phyloP scores from a whole-genome alignment of 345 rosid genomes.

The Populus pruinosa region DNA sequence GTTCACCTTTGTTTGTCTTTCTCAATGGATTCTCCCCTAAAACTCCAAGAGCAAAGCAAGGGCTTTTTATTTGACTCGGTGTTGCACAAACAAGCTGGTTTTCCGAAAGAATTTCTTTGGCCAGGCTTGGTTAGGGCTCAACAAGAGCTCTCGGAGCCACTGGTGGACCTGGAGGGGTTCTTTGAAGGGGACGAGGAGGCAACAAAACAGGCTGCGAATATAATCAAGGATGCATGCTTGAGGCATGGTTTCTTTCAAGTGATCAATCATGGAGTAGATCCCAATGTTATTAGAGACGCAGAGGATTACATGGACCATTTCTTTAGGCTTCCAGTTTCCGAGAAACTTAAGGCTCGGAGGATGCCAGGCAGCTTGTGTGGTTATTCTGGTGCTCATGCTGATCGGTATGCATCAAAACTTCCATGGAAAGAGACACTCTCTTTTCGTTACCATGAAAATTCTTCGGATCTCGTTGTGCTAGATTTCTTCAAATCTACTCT shows the following conservation, averaged over 20 bases:
- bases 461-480: not conserved
- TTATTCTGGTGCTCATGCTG: slow-evolving; percentile 19
- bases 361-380: slow-evolving; percentile 13
- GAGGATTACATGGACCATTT: slow-evolving; percentile 21
- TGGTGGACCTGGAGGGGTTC: slow-evolving; percentile 13
- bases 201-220: slow-evolving; percentile 3
- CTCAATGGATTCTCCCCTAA: no score
- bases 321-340: slow-evolving; percentile 9
- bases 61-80: no score
- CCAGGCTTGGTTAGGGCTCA: slow-evolving; percentile 7
- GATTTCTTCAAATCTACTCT: slow-evolving; percentile 2
- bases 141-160: slow-evolving; percentile 11
- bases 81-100: no score
- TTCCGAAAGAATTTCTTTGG: slow-evolving; percentile 21
- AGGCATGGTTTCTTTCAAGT: slow-evolving; percentile 21
- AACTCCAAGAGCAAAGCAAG: no score
- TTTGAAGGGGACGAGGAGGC: slow-evolving; percentile 12
- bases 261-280: slow-evolving; percentile 16
- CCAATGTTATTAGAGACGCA: not conserved
- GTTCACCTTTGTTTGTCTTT: no score
- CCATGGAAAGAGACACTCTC: slow-evolving; percentile 27
- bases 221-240: slow-evolving; percentile 13
- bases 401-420: slow-evolving; percentile 18
- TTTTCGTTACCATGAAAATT: slow-evolving; percentile 1
- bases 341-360: slow-evolving; percentile 20